These are phyloP conservation scores for Xerocomellus chrysenteron DNA, from an alignment of 768 basidiomycete genomes.

Conservation along the genomic window DNA sequence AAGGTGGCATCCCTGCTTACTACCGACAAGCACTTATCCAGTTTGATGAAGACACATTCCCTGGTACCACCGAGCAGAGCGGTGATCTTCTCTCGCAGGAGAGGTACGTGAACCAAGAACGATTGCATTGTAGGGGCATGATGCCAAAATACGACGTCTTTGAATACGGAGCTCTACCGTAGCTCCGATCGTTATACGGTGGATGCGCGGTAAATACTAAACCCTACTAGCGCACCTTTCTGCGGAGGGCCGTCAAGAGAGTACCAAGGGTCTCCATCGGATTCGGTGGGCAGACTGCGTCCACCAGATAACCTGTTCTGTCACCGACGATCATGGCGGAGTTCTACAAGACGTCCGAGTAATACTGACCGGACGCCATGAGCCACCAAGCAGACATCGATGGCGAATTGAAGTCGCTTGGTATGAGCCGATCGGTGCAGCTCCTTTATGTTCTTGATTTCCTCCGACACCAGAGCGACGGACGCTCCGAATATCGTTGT, in stretches of 20 bases:
- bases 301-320: constrained; percentile 50
- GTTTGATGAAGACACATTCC: constrained; percentile 18
- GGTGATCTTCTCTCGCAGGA: constrained; percentile 12
- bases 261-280: constrained; percentile 35
- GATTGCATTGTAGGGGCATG: constrained; percentile 50
- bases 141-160: constrained; percentile 42
- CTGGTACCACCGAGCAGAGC: background rate
- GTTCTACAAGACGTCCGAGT: background rate
- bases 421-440: constrained; percentile 7
- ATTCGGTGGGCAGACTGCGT: constrained; percentile 38
- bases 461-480: constrained; percentile 19
- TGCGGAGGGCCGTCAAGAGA: constrained; percentile 41
- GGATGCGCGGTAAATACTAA: constrained; percentile 4
- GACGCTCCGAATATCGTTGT: constrained; percentile 12
- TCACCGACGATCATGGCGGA: background rate
- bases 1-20: constrained; percentile 16
- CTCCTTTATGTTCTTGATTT: constrained; percentile 3
- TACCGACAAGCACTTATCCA: constrained; percentile 17
- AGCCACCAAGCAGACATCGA: constrained; percentile 44
- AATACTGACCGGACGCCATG: constrained; percentile 41
- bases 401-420: constrained; percentile 33
- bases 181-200: background rate
- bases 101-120: constrained; percentile 49
- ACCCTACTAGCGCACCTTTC: constrained; percentile 29
- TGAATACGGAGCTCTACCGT: constrained; percentile 33